phyloP scores from a whole-genome alignment of 257 asterid genomes.

The Lantana camara region DNA sequence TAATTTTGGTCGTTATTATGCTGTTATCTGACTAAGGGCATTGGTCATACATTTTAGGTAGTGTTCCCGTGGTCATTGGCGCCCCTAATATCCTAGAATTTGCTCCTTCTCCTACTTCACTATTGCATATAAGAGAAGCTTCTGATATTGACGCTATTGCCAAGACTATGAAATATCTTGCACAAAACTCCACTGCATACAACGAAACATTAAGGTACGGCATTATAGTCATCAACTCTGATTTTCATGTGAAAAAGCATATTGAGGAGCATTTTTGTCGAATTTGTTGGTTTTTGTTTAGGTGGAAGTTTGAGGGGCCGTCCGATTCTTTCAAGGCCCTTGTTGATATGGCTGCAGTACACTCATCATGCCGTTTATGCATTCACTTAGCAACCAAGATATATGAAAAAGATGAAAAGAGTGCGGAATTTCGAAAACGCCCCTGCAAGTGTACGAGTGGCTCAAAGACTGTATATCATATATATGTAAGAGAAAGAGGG shows the following conservation, averaged over 20 bases:
- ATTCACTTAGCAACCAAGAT: conserved; percentile 78
- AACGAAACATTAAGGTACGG: conserved; percentile 79
- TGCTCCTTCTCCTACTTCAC: conserved; percentile 72
- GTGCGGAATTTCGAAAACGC: conserved; percentile 62
- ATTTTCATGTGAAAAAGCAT: not conserved
- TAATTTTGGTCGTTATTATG: conserved; percentile 16
- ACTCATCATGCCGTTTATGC: conserved; percentile 98
- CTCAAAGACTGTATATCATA: conserved; percentile 60
- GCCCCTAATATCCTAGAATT: conserved; percentile 94
- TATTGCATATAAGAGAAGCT: conserved; percentile 78
- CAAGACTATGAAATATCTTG: conserved; percentile 79
- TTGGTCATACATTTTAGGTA: conserved; percentile 46
- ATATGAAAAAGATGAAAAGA: conserved; percentile 61
- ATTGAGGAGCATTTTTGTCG: no score
- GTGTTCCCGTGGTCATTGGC: conserved; percentile 91
- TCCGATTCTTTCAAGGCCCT: conserved; percentile 97
- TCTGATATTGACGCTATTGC: conserved; percentile 69
- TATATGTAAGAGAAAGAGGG: conserved; percentile 91
- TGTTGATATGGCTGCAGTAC: conserved; percentile 99
- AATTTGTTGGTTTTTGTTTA: conserved; percentile 27
- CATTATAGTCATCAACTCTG: not conserved
- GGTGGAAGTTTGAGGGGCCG: conserved; percentile 98
- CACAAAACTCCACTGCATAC: conserved; percentile 68
- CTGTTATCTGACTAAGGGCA: conserved; percentile 31
- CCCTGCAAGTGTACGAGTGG: conserved; percentile 86